Evolutionary conservation across 2,329 filamentous ascomycete genomes (phyloP), one percentile per base, ranked within the genome.

Genomic region (Thelonectria rubi): DNA sequence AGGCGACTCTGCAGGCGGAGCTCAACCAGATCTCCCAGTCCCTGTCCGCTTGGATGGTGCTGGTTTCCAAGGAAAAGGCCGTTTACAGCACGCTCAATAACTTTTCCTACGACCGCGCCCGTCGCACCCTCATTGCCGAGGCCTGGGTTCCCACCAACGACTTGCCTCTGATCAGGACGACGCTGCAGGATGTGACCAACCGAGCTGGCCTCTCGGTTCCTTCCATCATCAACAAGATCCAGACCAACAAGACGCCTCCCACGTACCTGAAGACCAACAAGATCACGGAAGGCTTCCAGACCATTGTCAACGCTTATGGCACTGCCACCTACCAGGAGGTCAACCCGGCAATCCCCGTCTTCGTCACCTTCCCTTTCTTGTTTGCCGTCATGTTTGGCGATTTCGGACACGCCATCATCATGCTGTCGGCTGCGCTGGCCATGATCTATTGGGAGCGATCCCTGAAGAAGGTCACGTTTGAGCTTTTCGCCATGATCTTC

Each of bases 311-410:
- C 73, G 95, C 96, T 26, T 99, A 99, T 74, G 96, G 95, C 74
- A 97, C 95, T 43, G 92, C 95, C 63, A 98, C 97, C 68, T 99
- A 99, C 79, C 91, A 91, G 69, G 95, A 99, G 80, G 91, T 97
- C 77, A 99, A 99, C 80, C 95, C 95, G 59, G 94, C 93, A 64
- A 85, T 99, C 20, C 94, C 94, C 39, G 95, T 97, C 53, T 93
- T 98, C 69, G 90, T 99, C 66, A 99, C 95, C 6, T 99, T 99
- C 79, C 95, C 96, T n/a, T 99, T 99, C 84, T 84, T 99, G 65
- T 99, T 99, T 76, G 95, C 95, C 51, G 95, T 99, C 86, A 99
- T 99, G 95, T 99, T 99, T 75, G 96, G 95, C 83, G 95, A 99
- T 79, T 90, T 97, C 61, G 96, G 95, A 53, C 95, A 99, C 74